Percentiles rank a stretch among this genome's conserved stretches.
Evolutionary conservation across 371 early-diverging fungal species (phyloP).

Genomic region (Dipsacomyces acuminosporus): DNA sequence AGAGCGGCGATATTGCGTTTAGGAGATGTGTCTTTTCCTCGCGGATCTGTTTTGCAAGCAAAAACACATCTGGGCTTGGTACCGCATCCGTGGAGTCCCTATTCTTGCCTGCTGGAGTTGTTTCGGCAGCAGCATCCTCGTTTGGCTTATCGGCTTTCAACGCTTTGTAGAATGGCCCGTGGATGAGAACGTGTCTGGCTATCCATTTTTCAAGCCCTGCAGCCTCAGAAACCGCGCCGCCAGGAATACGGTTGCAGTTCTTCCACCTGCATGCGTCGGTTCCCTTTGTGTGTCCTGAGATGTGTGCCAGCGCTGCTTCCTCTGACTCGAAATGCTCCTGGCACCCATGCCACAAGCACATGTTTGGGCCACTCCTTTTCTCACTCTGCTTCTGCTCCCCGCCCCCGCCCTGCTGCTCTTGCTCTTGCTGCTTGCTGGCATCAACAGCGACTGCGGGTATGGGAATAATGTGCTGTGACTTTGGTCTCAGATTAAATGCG

Average conservation of each 20-base stretch:
- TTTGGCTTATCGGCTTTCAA: neutral
- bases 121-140: neutral
- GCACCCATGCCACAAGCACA: constrained; percentile 34
- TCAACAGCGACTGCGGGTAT: constrained; percentile 27
- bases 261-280: constrained; percentile 42
- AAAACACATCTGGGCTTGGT: neutral
- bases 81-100: neutral
- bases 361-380: neutral
- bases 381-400: constrained; percentile 1
- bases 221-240: neutral
- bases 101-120: neutral
- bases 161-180: constrained; percentile 28
- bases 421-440: constrained; percentile 1
- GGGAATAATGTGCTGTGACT: constrained; percentile 20
- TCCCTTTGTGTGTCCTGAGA: constrained; percentile 5
- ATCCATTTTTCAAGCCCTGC: constrained; percentile 9
- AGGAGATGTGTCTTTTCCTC: constrained; percentile 4
- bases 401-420: neutral
- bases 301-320: constrained; percentile 22
- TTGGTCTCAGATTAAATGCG: constrained; percentile 18
- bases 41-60: constrained; percentile 3
- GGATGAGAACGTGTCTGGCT: constrained; percentile 22
- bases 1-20: constrained; percentile 7
- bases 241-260: constrained; percentile 36
- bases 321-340: constrained; percentile 14